Evolutionary conservation across 768 basidiomycete genomes (phyloP).

Genomic region (Lentinula lateritia): DNA sequence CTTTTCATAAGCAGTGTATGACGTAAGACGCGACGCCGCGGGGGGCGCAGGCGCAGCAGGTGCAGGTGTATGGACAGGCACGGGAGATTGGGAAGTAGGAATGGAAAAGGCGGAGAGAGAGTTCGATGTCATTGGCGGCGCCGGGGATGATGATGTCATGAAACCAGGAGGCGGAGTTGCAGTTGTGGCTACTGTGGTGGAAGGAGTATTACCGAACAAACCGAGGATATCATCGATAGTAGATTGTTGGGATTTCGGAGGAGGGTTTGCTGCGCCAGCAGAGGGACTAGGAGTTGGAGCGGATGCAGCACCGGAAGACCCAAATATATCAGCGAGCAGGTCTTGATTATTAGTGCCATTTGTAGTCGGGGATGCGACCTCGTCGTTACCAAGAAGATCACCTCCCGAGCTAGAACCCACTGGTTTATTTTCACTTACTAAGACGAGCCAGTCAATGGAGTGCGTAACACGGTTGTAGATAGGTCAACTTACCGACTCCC

Average conservation of each 20-base stretch:
- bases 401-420: conserved; percentile 84
- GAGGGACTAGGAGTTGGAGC: conserved; percentile 25
- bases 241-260: conserved; percentile 44
- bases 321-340: conserved; percentile 91
- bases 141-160: conserved; percentile 14
- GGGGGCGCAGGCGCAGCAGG: conserved; percentile 30
- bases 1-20: conserved; percentile 90
- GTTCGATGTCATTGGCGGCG: conserved; percentile 16
- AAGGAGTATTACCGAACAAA: conserved; percentile 62
- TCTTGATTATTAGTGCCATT: conserved; percentile 63
- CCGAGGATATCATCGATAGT: conserved; percentile 89
- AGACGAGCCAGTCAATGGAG: neutral
- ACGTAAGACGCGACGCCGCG: conserved; percentile 47
- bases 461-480: neutral
- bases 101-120: conserved; percentile 28
- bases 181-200: conserved; percentile 26
- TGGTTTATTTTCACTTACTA: conserved; percentile 93
- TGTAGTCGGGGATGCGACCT: conserved; percentile 31
- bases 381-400: conserved; percentile 83
- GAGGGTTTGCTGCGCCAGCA: conserved; percentile 30
- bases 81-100: conserved; percentile 31
- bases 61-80: conserved; percentile 25
- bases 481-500: conserved; percentile 64
- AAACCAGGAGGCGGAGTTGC: conserved; percentile 16
- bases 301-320: conserved; percentile 38